phyloP scores from a whole-genome alignment of 1,284 basidiomycete genomes.

The Boletellus sp. region DNA sequence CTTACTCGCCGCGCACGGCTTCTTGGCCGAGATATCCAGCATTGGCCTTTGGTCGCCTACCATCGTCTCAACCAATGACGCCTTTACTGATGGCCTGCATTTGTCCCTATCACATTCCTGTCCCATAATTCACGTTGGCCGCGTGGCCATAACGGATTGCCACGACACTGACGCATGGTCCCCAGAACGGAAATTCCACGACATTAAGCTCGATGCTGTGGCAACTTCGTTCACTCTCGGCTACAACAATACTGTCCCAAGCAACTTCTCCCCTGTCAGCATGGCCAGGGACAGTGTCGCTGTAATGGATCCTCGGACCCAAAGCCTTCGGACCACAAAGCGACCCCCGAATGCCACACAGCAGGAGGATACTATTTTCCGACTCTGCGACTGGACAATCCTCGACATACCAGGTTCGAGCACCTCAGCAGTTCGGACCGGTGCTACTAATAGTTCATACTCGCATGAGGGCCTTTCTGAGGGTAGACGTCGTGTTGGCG shows the following conservation, averaged over 20 bases:
- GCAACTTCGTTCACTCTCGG: slow-evolving; percentile 10
- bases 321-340: neutral
- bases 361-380: neutral
- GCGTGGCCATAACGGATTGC: slow-evolving; percentile 22
- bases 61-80: neutral
- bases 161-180: slow-evolving; percentile 30
- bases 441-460: neutral
- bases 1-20: neutral
- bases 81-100: slow-evolving; percentile 2
- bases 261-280: slow-evolving; percentile 1
- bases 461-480: slow-evolving; percentile 13
- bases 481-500: slow-evolving; percentile 20
- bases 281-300: slow-evolving; percentile 2
- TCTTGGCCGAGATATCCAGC: slow-evolving; percentile 10
- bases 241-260: slow-evolving; percentile 3
- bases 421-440: neutral
- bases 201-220: slow-evolving; percentile 11
- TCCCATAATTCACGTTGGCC: slow-evolving; percentile 11
- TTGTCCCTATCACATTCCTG: slow-evolving; percentile 9
- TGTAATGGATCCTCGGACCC: slow-evolving; percentile 10
- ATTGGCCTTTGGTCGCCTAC: neutral
- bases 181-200: slow-evolving; percentile 7
- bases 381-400: slow-evolving; percentile 1
- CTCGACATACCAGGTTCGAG: slow-evolving; percentile 2
- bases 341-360: neutral